Evolutionary conservation across 1,284 basidiomycete genomes (phyloP).

Genomic region (Malassezia slooffiae): DNA sequence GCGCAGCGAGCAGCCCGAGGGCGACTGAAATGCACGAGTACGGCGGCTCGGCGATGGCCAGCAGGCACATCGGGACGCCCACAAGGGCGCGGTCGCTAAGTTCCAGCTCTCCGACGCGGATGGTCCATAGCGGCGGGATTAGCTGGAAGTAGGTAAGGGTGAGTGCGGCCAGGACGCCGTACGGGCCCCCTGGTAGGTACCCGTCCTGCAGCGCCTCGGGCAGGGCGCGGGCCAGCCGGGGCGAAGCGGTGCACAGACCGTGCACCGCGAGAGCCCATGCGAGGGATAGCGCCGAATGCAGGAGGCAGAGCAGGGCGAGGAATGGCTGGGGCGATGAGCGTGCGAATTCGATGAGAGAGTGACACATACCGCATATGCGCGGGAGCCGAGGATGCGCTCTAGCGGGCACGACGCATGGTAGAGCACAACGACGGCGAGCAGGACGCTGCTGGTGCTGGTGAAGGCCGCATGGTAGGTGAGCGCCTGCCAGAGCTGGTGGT

Average conservation of each 20-base stretch:
- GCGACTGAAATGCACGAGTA: constrained; percentile 3
- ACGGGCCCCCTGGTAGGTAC: constrained; percentile 12
- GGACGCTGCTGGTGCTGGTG: constrained; percentile 5
- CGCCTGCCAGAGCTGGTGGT: constrained; percentile 12
- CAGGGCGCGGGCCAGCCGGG: too few species aligned
- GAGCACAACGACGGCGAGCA: not conserved
- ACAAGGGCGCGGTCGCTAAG: constrained; percentile 6
- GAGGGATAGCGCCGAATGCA: constrained; percentile 6
- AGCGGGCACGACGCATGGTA: constrained; percentile 5
- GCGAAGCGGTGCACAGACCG: too few species aligned
- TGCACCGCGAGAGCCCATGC: not conserved
- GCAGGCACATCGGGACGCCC: not conserved
- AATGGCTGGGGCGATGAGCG: too few species aligned
- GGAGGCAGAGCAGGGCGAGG: not conserved
- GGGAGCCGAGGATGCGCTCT: constrained; percentile 9
- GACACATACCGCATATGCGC: constrained; percentile 4
- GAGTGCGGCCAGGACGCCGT: constrained; percentile 6
- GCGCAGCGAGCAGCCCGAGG: constrained; percentile 5
- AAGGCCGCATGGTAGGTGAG: constrained; percentile 5
- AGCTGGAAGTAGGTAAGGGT: not conserved
- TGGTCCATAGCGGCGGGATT: constrained; percentile 11
- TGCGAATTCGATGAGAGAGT: too few species aligned
- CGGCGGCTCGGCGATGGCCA: constrained; percentile 6
- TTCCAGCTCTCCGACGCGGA: constrained; percentile 5
- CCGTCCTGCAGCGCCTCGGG: not conserved